phyloP scores from a whole-genome alignment of 2,329 filamentous ascomycete species.

The Paecilomyces sp. region DNA sequence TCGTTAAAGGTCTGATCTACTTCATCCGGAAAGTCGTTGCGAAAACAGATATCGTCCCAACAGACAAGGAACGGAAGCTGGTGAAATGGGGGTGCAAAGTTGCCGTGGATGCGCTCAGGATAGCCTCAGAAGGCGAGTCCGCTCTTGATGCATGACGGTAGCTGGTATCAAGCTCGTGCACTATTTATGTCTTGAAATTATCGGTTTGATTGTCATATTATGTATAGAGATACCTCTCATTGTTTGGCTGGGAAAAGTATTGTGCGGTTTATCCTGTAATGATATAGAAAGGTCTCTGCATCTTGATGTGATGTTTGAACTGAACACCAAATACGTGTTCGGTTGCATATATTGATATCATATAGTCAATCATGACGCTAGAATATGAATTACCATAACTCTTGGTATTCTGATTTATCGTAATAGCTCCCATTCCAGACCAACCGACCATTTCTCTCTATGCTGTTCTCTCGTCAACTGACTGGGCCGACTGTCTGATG shows the following conservation, averaged over 20 bases:
- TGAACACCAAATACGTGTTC: background rate
- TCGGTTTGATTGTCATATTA: background rate
- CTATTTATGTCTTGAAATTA: background rate
- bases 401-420: background rate
- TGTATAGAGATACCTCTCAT: background rate
- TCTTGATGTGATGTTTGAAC: background rate
- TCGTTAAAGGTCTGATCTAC: conserved; percentile 69
- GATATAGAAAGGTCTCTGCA: background rate
- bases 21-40: conserved; percentile 70
- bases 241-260: background rate
- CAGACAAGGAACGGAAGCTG: conserved; percentile 45
- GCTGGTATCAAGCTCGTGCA: background rate
- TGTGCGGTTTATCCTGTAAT: background rate
- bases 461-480: background rate
- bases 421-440: conserved; percentile 33
- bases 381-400: background rate
- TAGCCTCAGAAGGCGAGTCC: conserved; percentile 13
- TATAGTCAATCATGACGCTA: background rate
- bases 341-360: background rate
- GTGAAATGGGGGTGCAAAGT: conserved; percentile 41
- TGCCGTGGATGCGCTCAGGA: conserved; percentile 34
- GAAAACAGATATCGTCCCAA: conserved; percentile 52
- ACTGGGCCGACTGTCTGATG: background rate
- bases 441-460: conserved; percentile 25
- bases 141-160: background rate